phyloP scores from a whole-genome alignment of 345 rosid species.

The Populus nigra region DNA sequence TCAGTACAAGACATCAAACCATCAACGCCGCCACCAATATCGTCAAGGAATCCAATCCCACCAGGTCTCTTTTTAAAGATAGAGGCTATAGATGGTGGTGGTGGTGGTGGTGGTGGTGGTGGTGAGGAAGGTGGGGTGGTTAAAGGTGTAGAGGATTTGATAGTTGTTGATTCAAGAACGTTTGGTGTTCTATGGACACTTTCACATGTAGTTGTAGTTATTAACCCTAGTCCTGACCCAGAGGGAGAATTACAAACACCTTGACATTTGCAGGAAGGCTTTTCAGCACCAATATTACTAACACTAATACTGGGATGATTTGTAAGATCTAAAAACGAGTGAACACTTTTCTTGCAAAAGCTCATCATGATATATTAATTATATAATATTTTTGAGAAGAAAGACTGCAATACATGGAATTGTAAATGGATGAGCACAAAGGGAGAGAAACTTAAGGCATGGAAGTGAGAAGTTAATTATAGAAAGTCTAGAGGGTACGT shows the following conservation, averaged over 20 bases:
- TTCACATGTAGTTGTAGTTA: conserved; percentile 12
- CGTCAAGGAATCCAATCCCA: conserved; percentile 43
- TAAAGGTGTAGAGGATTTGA: background rate
- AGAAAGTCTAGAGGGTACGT: background rate
- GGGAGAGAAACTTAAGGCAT: background rate
- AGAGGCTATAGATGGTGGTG: background rate
- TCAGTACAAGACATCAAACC: conserved; percentile 79
- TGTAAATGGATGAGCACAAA: background rate
- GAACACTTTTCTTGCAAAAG: conserved; percentile 50
- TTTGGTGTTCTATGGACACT: conserved; percentile 25
- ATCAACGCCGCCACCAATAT: conserved; percentile 44
- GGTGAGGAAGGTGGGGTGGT: background rate
- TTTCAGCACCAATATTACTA: no score
- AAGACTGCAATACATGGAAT: background rate
- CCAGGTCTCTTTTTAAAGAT: conserved; percentile 30
- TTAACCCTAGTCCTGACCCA: conserved; percentile 34
- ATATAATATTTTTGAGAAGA: no score
- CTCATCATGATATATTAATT: conserved; percentile 38
- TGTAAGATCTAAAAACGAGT: conserved; percentile 37
- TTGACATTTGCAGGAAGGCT: conserved; percentile 14
- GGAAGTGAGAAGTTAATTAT: background rate
- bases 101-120: background rate
- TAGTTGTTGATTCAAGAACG: conserved; percentile 37
- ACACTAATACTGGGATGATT: background rate
- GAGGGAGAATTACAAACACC: background rate